These are phyloP conservation scores for Plectosphaerella sp. DNA, from an alignment of 2,329 filamentous ascomycete species.

Conservation along the genomic window DNA sequence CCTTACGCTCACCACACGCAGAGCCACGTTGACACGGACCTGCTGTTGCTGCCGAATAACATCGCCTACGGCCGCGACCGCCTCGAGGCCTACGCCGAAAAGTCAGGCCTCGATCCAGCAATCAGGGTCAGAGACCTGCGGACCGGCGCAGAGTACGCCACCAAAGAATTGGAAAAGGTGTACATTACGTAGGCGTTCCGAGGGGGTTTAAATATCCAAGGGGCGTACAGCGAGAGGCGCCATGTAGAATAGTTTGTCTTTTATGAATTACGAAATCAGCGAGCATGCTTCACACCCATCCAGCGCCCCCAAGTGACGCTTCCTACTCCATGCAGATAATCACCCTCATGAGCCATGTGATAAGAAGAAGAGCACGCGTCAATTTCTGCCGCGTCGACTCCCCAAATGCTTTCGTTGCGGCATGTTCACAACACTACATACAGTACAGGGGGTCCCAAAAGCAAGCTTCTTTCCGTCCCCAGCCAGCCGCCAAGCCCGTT, in stretches of 20 bases:
- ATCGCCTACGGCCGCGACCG: constrained; percentile 76
- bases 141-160: constrained; percentile 63
- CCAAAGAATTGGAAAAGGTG: constrained; percentile 72
- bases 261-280: background rate
- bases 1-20: constrained; percentile 95
- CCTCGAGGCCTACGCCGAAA: constrained; percentile 72
- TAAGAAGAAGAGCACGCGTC: too few relatives aligned
- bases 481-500: background rate
- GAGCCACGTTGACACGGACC: constrained; percentile 84
- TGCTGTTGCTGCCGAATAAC: constrained; percentile 82
- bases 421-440: background rate
- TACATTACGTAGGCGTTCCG: constrained; percentile 65
- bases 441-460: background rate
- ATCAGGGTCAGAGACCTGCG: constrained; percentile 70
- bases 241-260: background rate
- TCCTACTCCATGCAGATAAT: too few relatives aligned
- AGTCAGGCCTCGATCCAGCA: constrained; percentile 64
- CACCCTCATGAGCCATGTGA: too few relatives aligned
- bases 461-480: background rate
- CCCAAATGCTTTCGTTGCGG: background rate
- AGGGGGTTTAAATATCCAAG: background rate
- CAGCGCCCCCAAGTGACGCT: too few relatives aligned
- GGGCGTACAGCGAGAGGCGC: too few relatives aligned
- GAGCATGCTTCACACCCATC: background rate
- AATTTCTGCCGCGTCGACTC: too few relatives aligned